Percentiles rank a stretch among this genome's conserved stretches.
Conservation (phyloP, 2,329 filamentous ascomycete genomes). For the Lecanicillium sp. region DNA sequence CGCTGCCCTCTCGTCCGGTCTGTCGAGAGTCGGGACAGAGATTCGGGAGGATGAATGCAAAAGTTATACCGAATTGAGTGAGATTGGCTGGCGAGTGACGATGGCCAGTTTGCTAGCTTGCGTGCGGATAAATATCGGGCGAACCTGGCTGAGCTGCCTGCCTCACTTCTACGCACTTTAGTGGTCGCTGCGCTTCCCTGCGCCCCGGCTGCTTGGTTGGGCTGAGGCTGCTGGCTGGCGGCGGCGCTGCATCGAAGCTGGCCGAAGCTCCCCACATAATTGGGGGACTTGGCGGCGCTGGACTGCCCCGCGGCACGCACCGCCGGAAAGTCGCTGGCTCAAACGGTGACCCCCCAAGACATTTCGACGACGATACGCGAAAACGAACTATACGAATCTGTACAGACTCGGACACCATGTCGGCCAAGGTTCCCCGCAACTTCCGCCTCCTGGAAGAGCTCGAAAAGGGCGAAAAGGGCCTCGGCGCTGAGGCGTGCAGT, state of each 20-base stretch:
- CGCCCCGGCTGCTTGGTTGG: background rate
- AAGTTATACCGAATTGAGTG: no score
- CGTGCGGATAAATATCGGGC: no score
- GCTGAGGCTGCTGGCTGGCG: no score
- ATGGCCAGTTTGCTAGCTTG: conserved; percentile 1
- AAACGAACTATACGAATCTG: background rate
- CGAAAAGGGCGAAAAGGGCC: conserved; percentile 97
- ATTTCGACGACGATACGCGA: background rate
- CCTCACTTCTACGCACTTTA: no score
- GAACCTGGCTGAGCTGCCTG: no score
- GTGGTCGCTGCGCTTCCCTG: background rate
- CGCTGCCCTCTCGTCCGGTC: background rate
- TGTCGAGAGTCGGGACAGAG: conserved; percentile 2
- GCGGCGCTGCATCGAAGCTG: background rate
- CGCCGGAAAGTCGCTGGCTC: background rate
- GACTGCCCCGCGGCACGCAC: conserved; percentile 11
- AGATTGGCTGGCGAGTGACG: conserved; percentile 1
- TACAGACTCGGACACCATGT: conserved; percentile 23
- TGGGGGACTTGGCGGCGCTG: no score
- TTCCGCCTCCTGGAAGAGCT: conserved; percentile 95
- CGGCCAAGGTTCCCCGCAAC: conserved; percentile 75
- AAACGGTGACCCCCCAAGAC: background rate
- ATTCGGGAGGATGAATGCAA: background rate
- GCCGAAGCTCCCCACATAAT: no score
- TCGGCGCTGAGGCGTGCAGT: conserved; percentile 93